Evolutionary conservation across 2,329 filamentous ascomycete genomes (phyloP), one percentile per base, ranked within the genome.

Genomic region (Hypoxylon sp.): DNA sequence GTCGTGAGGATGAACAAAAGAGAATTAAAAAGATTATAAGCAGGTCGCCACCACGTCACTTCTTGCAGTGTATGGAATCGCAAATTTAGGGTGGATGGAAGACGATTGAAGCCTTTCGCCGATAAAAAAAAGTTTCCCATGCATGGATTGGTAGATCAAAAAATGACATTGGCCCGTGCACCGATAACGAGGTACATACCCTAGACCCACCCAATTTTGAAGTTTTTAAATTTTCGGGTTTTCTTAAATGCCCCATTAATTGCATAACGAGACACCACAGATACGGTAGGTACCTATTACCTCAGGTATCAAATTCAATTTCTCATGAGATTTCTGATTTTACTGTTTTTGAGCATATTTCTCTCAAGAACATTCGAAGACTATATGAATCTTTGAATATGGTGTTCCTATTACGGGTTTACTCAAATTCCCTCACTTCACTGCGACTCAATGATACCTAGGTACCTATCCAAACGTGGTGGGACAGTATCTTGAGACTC

Each of bases 61-160:
- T 66, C 48, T 68, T 57, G 57, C 63, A 65, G 59, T 59, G 39
- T 33, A 59, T 55, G 63, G 54, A 59, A 51, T 68, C 64, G 64
- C 65, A 65, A 66, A 39, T 67, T 37, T 58, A 44, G 26, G 50
- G 33, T 24, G 51, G 48, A 52, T 51, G 44, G 51, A 64, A 57
- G 44, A 52, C 52, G 51, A 42, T 58, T 55, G 50, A 63, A 65
- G 67, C 68, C 68, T 67, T 57, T 58, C 33, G 33, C 52, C 35
- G 60, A 69, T 63, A 64, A 68, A 68, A 67, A 67, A 71, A 73
- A 66, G 58, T 71, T 71, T 61, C 58, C 35, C 37, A 37, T 62
- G 53, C 58, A 62, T 55, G 52, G 37, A 35, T 61, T 44, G 55
- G 50, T 31, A 50, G 19, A 35, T 57, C 37, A 14, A 47, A 44